phyloP scores from a whole-genome alignment of 257 asterid species.

The Catharanthus roseus region DNA sequence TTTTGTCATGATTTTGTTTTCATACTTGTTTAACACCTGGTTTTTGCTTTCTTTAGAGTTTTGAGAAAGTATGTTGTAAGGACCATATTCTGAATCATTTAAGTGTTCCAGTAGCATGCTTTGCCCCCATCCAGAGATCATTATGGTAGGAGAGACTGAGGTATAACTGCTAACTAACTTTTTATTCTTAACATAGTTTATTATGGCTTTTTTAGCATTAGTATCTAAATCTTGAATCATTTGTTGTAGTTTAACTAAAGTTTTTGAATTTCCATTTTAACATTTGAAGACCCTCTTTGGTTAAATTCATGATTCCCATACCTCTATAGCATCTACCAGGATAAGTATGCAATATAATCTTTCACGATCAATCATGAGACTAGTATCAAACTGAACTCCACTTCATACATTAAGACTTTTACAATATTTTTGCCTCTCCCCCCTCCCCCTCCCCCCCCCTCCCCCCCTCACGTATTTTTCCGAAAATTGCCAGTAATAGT shows the following conservation, averaged over 20 bases:
- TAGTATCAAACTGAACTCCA: too few species aligned
- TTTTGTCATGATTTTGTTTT: constrained; percentile 9
- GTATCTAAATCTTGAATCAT: neutral
- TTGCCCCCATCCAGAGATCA: constrained; percentile 99
- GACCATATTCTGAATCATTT: constrained; percentile 89
- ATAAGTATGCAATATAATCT: neutral
- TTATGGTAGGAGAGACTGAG: constrained; percentile 98
- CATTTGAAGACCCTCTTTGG: neutral
- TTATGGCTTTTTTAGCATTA: neutral
- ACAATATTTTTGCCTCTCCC: too few species aligned
- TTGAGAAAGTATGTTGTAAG: constrained; percentile 85
- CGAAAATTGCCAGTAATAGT: neutral
- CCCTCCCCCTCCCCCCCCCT: too few species aligned
- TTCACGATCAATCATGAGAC: neutral
- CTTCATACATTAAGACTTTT: too few species aligned
- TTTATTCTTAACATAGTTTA: neutral
- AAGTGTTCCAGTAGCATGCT: constrained; percentile 98
- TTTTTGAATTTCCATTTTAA: neutral
- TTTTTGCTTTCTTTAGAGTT: constrained; percentile 40
- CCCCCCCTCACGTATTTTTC: too few species aligned
- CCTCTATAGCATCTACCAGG: neutral
- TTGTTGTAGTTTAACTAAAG: neutral
- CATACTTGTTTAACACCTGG: constrained; percentile 19
- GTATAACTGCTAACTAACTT: constrained; percentile 26
- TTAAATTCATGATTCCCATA: neutral